phyloP scores from a whole-genome alignment of 805 yeast species.

The Suhomyces xylopsoci region DNA sequence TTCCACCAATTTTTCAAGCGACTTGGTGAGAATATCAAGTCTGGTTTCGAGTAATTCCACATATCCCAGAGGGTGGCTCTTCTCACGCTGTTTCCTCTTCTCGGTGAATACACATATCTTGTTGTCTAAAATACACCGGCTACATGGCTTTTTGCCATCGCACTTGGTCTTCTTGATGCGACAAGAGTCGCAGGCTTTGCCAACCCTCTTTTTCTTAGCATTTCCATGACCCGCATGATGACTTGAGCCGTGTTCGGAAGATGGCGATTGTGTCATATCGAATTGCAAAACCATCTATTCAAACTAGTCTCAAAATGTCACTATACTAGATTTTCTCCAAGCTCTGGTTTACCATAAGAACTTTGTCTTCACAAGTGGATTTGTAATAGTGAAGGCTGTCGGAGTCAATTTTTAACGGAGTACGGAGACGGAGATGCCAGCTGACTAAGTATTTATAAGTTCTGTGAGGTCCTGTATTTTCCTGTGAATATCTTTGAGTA shows the following conservation, averaged over 20 bases:
- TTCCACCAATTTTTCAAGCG: conserved; percentile 42
- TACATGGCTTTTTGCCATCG: conserved; percentile 61
- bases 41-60: conserved; percentile 63
- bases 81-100: conserved; percentile 51
- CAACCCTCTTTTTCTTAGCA: conserved; percentile 51
- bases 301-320: background rate
- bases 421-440: background rate
- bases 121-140: conserved; percentile 52
- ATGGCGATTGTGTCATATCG: conserved; percentile 1
- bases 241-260: background rate
- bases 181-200: conserved; percentile 64
- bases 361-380: background rate
- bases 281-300: background rate
- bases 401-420: background rate
- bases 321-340: background rate
- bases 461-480: no score
- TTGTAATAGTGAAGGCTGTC: background rate
- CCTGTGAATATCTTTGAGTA: background rate
- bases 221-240: conserved; percentile 3
- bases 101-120: conserved; percentile 60
- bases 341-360: background rate
- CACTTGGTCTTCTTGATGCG: conserved; percentile 62
- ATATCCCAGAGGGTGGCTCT: conserved; percentile 56
- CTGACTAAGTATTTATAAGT: background rate
- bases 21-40: conserved; percentile 48